Conservation (phyloP, 495 filamentous ascomycete genomes). For the Aspergillus diversus region DNA sequence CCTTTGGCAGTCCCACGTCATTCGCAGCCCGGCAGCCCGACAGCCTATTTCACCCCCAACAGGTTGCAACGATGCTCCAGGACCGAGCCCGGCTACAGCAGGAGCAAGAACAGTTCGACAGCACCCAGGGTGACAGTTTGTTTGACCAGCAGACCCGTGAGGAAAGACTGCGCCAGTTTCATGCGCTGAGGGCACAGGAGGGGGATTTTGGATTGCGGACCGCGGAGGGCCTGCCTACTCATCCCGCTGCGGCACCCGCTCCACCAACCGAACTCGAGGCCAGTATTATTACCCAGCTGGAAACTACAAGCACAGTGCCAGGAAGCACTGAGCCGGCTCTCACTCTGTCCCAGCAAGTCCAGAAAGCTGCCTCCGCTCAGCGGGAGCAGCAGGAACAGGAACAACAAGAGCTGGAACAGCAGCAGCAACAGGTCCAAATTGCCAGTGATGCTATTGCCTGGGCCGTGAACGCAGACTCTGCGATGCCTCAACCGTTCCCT, state of each 20-base stretch:
- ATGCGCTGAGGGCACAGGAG: slow-evolving; percentile 59
- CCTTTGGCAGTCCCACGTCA: slow-evolving; percentile 52
- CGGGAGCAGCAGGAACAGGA: slow-evolving; percentile 62
- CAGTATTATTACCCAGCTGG: slow-evolving; percentile 20
- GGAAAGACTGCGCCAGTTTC: slow-evolving; percentile 67
- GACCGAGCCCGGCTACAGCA: slow-evolving; percentile 64
- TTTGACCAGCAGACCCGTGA: slow-evolving; percentile 58
- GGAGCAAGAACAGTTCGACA: slow-evolving; percentile 66
- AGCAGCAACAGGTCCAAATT: slow-evolving; percentile 37
- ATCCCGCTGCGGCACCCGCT: slow-evolving; percentile 33
- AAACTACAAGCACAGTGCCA: slow-evolving; percentile 26
- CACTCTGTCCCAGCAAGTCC: slow-evolving; percentile 85
- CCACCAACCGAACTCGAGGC: slow-evolving; percentile 24
- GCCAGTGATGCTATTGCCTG: slow-evolving; percentile 59
- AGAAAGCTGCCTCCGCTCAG: slow-evolving; percentile 71
- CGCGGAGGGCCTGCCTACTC: slow-evolving; percentile 46
- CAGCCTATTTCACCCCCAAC: slow-evolving; percentile 56
- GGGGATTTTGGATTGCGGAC: slow-evolving; percentile 49
- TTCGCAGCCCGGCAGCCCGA: slow-evolving; percentile 60
- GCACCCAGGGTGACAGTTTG: slow-evolving; percentile 43
- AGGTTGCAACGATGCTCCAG: slow-evolving; percentile 61
- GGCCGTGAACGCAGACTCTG: slow-evolving; percentile 58
- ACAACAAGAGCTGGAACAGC: slow-evolving; percentile 56
- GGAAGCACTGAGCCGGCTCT: slow-evolving; percentile 47
- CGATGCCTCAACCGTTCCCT: slow-evolving; percentile 78